phyloP scores from a whole-genome alignment of 306 rosid genomes.

The Dalbergia cochinchinensis region DNA sequence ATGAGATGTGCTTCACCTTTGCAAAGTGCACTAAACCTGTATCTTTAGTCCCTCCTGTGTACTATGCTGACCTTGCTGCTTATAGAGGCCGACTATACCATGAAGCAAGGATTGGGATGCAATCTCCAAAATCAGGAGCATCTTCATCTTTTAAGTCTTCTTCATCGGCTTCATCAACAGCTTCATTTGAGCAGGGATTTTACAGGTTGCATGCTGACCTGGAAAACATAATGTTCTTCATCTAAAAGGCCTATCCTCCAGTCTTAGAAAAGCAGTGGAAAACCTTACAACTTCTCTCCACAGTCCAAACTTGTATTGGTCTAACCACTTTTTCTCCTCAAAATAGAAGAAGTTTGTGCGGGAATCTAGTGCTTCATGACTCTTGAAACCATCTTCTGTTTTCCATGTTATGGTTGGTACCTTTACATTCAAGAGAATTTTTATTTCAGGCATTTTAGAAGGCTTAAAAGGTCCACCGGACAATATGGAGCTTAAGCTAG shows the following conservation, averaged over 20 bases:
- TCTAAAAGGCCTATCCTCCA: conserved; percentile 42
- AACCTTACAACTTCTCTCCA: conserved; percentile 15
- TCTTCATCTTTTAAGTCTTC: conserved; percentile 46
- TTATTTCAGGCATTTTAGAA: not conserved
- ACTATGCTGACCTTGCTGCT: conserved; percentile 90
- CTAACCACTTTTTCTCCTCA: conserved; percentile 37
- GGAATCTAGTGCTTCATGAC: conserved; percentile 59
- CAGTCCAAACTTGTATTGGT: not conserved
- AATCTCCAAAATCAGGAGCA: conserved; percentile 45
- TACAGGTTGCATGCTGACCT: conserved; percentile 65
- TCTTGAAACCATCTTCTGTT: conserved; percentile 28
- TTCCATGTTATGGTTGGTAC: conserved; percentile 5
- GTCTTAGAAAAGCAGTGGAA: not conserved
- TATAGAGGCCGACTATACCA: conserved; percentile 78
- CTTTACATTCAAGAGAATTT: conserved; percentile 16
- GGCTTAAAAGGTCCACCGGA: not conserved
- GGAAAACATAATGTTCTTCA: conserved; percentile 72
- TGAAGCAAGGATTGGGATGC: conserved; percentile 56
- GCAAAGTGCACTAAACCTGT: conserved; percentile 91
- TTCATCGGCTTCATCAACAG: conserved; percentile 42
- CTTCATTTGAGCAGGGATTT: conserved; percentile 48
- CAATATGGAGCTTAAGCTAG: conserved; percentile 14
- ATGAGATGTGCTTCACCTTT: conserved; percentile 77
- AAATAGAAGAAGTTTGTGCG: conserved; percentile 56
- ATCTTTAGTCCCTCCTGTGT: conserved; percentile 81